Evolutionary conservation across 345 rosid genomes (phyloP).

Genomic region (rapeseed (Brassica napus)): Da-Ae NC_063437.1:13728501-13729000

Average conservation of each 20-base stretch:
- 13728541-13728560: background rate
- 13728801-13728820: slow-evolving; percentile 39
- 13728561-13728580: slow-evolving; percentile 5
- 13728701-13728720: background rate
- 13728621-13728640: slow-evolving; percentile 7
- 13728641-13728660: background rate
- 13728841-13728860: slow-evolving; percentile 30
- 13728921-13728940: slow-evolving; percentile 34
- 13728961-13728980: slow-evolving; percentile 42
- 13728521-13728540: slow-evolving; percentile 16
- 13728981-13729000: slow-evolving; percentile 41
- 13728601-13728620: slow-evolving; percentile 1
- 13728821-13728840: slow-evolving; percentile 31
- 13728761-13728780: slow-evolving; percentile 10
- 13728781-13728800: slow-evolving; percentile 36
- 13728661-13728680: slow-evolving; percentile 10
- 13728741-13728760: slow-evolving; percentile 5
- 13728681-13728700: background rate
- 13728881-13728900: slow-evolving; percentile 37
- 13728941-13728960: slow-evolving; percentile 38
- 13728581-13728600: slow-evolving; percentile 8
- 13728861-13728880: slow-evolving; percentile 41
- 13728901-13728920: slow-evolving; percentile 20
- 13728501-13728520: slow-evolving; percentile 6
- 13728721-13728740: background rate